These are phyloP conservation scores for Tinospora cordifolia DNA, from an alignment of 164 flowering plant species.

Conservation along the genomic window DNA sequence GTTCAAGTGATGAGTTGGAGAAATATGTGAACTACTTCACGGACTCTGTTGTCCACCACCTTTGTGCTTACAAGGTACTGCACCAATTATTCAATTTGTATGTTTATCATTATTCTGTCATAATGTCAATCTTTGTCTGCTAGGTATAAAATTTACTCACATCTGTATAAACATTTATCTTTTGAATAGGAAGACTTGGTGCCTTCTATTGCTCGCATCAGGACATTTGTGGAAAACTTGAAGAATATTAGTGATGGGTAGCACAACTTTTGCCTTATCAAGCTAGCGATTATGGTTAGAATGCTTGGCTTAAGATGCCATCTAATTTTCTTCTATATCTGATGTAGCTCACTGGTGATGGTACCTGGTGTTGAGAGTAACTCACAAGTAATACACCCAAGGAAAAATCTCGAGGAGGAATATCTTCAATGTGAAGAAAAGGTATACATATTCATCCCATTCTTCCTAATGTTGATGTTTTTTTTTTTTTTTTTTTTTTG, in stretches of 20 bases:
- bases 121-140: not conserved
- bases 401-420: slow-evolving; percentile 68
- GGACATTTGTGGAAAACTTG: slow-evolving; percentile 62
- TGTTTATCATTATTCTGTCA: not conserved
- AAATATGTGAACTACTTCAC: slow-evolving; percentile 59
- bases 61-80: slow-evolving; percentile 53
- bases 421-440: slow-evolving; percentile 71
- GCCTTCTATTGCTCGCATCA: slow-evolving; percentile 50
- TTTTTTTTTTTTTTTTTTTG: not conserved
- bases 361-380: slow-evolving; percentile 29
- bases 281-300: not conserved
- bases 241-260: slow-evolving; percentile 65
- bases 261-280: slow-evolving; percentile 7
- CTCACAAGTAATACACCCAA: slow-evolving; percentile 41
- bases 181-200: slow-evolving; percentile 56
- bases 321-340: not conserved
- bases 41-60: slow-evolving; percentile 48
- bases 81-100: not conserved
- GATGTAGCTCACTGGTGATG: slow-evolving; percentile 35
- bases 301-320: not conserved
- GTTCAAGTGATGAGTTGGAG: slow-evolving; percentile 71
- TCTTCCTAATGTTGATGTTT: not conserved
- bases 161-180: slow-evolving; percentile 5
- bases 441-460: slow-evolving; percentile 31
- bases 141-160: not conserved